Evolutionary conservation across 129 eudicot species (phyloP), one percentile per base, ranked within the genome.

Genomic region (Helichrysum umbraculigerum): DNA sequence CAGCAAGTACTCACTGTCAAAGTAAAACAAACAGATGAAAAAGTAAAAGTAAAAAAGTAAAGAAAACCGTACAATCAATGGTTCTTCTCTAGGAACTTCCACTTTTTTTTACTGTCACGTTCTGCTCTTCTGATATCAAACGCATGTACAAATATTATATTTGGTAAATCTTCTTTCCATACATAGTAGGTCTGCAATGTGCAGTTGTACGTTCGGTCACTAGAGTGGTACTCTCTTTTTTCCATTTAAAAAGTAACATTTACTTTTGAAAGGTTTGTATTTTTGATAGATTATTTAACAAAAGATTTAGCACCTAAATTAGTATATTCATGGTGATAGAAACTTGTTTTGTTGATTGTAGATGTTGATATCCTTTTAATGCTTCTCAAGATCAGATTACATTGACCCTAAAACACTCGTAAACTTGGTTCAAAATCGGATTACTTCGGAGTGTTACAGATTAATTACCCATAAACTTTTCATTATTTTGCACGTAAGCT

Each of bases 61-160:
- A 63, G 41, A 65, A 61, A 66, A 37, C 39, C 70, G 83, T 80
- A 80, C 74, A 54, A 28, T 78, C 72, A 64, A 21, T 21, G 62
- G 19, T 71, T 32, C 16, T 47, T 47, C 72, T 71, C 39, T 70
- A 65, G 64, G 71, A 67, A 80, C 79, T 80, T 60, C 35, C 65
- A 66, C 79, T 67, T 73, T 78, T 78, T 25, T 73, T 74, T 79
- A 65, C 83, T 42, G 69, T 80, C 75, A 80, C 74, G n/a, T 3
- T 47, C 54, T 47, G 54, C 54, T 47, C 54, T 47, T 47, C 54
- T 47, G 54, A 47, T 47, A 47, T 47, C 54, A 47, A 47, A 47
- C 54, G 54, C 54, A 47, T 47, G 54, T 47, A 47, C 54, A 47
- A 47, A 14, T 3, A 14, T 65, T 20, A 35, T 73, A 73, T 58